phyloP scores from a whole-genome alignment of 805 yeast genomes.

The Kluyveromyces dobzhanskii region DNA sequence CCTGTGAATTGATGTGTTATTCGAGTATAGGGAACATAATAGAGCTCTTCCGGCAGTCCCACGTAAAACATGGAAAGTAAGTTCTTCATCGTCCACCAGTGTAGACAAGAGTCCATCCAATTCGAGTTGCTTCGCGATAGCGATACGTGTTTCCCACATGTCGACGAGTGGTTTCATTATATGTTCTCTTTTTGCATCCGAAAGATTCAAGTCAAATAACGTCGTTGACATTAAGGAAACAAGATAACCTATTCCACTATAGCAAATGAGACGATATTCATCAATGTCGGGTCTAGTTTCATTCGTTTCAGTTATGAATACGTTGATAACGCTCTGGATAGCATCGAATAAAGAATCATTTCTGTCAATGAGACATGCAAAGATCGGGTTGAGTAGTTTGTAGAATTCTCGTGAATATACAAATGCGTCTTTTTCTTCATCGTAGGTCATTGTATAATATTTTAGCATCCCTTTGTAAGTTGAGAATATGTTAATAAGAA shows the following conservation, averaged over 20 bases:
- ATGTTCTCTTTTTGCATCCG: conserved; percentile 27
- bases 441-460: conserved; percentile 20
- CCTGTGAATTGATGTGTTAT: conserved; percentile 41
- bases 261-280: conserved; percentile 28
- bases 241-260: conserved; percentile 25
- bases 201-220: conserved; percentile 24
- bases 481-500: conserved; percentile 25
- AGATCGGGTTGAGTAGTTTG: conserved; percentile 31
- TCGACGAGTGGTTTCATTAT: conserved; percentile 33
- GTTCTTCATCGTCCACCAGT: conserved; percentile 19
- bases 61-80: conserved; percentile 28
- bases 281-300: conserved; percentile 22
- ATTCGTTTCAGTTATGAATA: conserved; percentile 23
- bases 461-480: conserved; percentile 23
- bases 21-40: conserved; percentile 43
- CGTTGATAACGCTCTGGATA: conserved; percentile 29
- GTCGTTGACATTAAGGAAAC: conserved; percentile 32
- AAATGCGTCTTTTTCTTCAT: conserved; percentile 9
- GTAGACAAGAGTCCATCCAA: conserved; percentile 17
- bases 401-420: conserved; percentile 21
- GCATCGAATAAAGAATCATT: conserved; percentile 29
- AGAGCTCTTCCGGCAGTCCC: conserved; percentile 43
- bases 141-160: conserved; percentile 32
- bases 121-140: conserved; percentile 23
- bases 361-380: conserved; percentile 31